A percentile compares a stretch with the other conserved stretches of the same genome.
phyloP scores from a whole-genome alignment of 306 rosid species.

The Pterocarpus santalinus region DNA sequence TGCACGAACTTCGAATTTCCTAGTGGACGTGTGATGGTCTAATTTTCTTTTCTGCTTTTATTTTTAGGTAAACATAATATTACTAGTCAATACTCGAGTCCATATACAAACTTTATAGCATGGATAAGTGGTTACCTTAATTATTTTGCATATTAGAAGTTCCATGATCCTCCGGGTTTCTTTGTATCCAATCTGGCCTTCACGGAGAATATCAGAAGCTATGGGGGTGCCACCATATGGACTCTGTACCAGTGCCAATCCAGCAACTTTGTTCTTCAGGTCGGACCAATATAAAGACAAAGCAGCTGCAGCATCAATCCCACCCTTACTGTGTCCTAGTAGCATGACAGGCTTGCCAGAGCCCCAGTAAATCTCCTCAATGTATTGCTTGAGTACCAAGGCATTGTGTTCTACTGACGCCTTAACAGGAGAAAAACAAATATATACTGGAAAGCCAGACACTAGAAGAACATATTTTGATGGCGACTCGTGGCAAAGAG shows the following conservation, averaged over 20 bases:
- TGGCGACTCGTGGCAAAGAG: neutral
- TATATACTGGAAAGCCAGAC: conserved; percentile 10
- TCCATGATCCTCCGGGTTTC: conserved; percentile 79
- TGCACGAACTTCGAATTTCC: too few species aligned
- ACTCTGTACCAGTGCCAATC: conserved; percentile 82
- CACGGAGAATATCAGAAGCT: conserved; percentile 81
- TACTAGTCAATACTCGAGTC: conserved; percentile 2
- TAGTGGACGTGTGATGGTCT: too few species aligned
- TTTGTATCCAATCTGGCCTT: conserved; percentile 88
- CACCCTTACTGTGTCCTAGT: conserved; percentile 92
- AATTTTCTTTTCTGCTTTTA: too few species aligned
- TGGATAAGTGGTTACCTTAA: conserved; percentile 63
- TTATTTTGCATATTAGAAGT: conserved; percentile 82
- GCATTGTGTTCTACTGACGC: conserved; percentile 87
- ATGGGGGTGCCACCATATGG: conserved; percentile 90
- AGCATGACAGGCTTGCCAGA: conserved; percentile 81
- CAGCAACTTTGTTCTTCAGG: conserved; percentile 84
- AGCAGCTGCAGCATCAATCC: conserved; percentile 82
- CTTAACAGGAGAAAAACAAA: conserved; percentile 47
- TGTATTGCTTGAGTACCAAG: conserved; percentile 77
- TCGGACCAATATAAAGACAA: conserved; percentile 73
- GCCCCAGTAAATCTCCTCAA: conserved; percentile 91
- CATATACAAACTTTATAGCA: neutral
- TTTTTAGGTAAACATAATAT: neutral
- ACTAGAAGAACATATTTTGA: neutral